Evolutionary conservation across 208 protist genomes (phyloP).

Genomic region (Leishmania major): DNA sequence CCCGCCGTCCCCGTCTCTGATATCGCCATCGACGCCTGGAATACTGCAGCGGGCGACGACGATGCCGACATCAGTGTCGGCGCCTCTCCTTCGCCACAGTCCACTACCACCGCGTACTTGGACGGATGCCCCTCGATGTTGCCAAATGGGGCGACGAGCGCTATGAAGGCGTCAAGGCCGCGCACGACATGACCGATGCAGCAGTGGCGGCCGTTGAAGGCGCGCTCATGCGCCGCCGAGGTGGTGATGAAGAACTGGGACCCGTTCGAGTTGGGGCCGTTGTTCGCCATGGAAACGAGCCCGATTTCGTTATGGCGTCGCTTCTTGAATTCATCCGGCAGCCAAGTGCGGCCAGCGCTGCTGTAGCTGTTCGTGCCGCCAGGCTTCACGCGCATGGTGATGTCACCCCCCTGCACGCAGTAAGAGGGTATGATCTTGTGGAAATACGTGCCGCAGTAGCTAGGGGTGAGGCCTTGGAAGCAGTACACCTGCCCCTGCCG

Average conservation of each 20-base stretch:
- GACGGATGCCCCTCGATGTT: conserved; percentile 69
- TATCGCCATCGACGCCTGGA: conserved; percentile 2
- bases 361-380: conserved; percentile 84
- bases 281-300: conserved; percentile 92
- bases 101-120: conserved; percentile 71
- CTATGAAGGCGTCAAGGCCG: conserved; percentile 63
- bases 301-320: conserved; percentile 86
- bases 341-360: conserved; percentile 83
- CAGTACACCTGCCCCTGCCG: conserved; percentile 55
- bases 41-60: background rate
- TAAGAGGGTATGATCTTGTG: conserved; percentile 92
- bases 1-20: background rate
- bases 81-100: conserved; percentile 64
- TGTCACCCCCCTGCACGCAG: conserved; percentile 95
- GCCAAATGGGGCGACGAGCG: conserved; percentile 63
- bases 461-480: conserved; percentile 64
- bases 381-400: conserved; percentile 91
- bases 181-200: conserved; percentile 66
- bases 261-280: conserved; percentile 92
- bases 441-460: conserved; percentile 90
- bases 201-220: conserved; percentile 69
- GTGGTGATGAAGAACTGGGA: conserved; percentile 95
- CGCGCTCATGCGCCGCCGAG: conserved; percentile 47
- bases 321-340: conserved; percentile 94
- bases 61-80: conserved; percentile 14